Evolutionary conservation across 805 yeast species (phyloP).

Genomic region (Komagataella phaffii): DNA sequence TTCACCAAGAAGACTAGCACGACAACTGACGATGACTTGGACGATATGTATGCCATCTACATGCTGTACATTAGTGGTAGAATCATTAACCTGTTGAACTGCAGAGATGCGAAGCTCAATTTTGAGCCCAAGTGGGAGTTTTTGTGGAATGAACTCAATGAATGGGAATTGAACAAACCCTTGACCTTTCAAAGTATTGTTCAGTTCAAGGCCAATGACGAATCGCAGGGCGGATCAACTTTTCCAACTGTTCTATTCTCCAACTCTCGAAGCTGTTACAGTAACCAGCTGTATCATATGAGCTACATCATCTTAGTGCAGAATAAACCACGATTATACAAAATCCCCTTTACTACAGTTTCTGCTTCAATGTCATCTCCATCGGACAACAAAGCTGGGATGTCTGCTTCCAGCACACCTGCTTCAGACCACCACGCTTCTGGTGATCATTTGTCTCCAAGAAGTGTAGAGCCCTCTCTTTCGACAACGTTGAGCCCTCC

Average conservation of each 20-base stretch:
- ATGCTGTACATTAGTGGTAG: slow-evolving; percentile 22
- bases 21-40: slow-evolving; percentile 4
- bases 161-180: slow-evolving; percentile 25
- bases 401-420: not conserved
- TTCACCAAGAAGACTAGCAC: not conserved
- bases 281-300: slow-evolving; percentile 25
- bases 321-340: slow-evolving; percentile 23
- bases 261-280: slow-evolving; percentile 22
- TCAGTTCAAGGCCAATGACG: slow-evolving; percentile 9
- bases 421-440: not conserved
- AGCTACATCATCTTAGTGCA: slow-evolving; percentile 23
- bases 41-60: slow-evolving; percentile 19
- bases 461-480: not conserved
- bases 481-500: not conserved
- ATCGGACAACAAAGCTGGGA: not conserved
- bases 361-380: not conserved
- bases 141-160: slow-evolving; percentile 23
- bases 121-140: slow-evolving; percentile 25
- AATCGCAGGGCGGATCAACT: slow-evolving; percentile 9
- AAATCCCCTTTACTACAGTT: slow-evolving; percentile 6
- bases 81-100: slow-evolving; percentile 19
- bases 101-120: slow-evolving; percentile 10
- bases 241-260: slow-evolving; percentile 23
- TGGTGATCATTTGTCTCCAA: not conserved
- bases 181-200: slow-evolving; percentile 19